Conservation (phyloP, 192 early-diverging fungal species). For the Cladochytrium replicatum region DNA sequence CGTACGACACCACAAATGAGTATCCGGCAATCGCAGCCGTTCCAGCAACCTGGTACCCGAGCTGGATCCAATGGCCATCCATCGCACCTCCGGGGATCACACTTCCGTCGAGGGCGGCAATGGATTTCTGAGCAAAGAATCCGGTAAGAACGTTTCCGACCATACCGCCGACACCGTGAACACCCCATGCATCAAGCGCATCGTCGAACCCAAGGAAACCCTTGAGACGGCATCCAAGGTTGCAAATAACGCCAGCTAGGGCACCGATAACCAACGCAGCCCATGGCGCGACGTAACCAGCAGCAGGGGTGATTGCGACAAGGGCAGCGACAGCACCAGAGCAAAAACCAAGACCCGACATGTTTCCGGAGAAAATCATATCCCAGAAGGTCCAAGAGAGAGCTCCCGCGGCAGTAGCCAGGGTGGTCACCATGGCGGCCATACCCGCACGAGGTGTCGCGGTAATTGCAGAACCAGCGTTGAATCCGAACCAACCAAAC, state of each 20-base stretch:
- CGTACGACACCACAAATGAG: conserved; percentile 65
- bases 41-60: conserved; percentile 61
- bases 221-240: conserved; percentile 75
- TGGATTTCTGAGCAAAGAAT: conserved; percentile 71
- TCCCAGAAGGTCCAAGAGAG: conserved; percentile 77
- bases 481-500: conserved; percentile 97
- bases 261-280: conserved; percentile 73
- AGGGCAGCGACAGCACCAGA: conserved; percentile 87
- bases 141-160: conserved; percentile 79
- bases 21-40: conserved; percentile 46
- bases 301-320: conserved; percentile 86
- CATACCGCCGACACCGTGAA: conserved; percentile 57
- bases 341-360: conserved; percentile 88
- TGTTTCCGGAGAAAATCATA: conserved; percentile 58
- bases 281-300: conserved; percentile 77
- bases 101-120: conserved; percentile 56
- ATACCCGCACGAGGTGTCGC: conserved; percentile 78
- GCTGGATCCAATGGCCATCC: conserved; percentile 56
- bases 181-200: conserved; percentile 73
- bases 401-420: conserved; percentile 72
- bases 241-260: conserved; percentile 62
- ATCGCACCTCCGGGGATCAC: conserved; percentile 44
- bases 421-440: conserved; percentile 76
- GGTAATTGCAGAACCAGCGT: conserved; percentile 74
- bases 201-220: conserved; percentile 80